These are phyloP conservation scores for Debaryomyces fabryi DNA, from an alignment of 1,139 yeast species.

Conservation along the genomic window DNA sequence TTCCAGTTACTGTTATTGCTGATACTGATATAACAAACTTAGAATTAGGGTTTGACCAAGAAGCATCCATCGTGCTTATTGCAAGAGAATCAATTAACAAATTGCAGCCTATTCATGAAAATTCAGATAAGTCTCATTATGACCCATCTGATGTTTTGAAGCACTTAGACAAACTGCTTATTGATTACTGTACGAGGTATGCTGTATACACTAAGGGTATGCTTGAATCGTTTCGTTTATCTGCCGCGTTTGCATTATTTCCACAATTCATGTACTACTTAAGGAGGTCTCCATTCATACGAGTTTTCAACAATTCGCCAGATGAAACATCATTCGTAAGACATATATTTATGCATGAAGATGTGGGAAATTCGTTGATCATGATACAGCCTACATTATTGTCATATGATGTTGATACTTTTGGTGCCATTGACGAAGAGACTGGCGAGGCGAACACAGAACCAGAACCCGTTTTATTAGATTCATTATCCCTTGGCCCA, in stretches of 20 bases:
- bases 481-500: conserved; percentile 79
- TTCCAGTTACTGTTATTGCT: conserved; percentile 42
- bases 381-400: conserved; percentile 96
- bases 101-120: conserved; percentile 34
- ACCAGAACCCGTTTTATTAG: conserved; percentile 92
- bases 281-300: conserved; percentile 68
- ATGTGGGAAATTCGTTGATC: conserved; percentile 86
- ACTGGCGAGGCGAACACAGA: conserved; percentile 42
- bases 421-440: conserved; percentile 48
- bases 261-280: conserved; percentile 78
- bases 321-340: conserved; percentile 76
- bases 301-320: conserved; percentile 76
- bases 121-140: conserved; percentile 43
- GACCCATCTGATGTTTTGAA: conserved; percentile 75
- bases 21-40: conserved; percentile 45
- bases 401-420: conserved; percentile 61
- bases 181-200: conserved; percentile 82
- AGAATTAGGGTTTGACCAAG: conserved; percentile 62
- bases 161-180: conserved; percentile 84
- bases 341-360: conserved; percentile 69
- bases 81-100: conserved; percentile 57
- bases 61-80: conserved; percentile 65
- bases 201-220: conserved; percentile 85
- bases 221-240: conserved; percentile 73
- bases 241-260: conserved; percentile 74